A percentile compares a stretch with the other conserved stretches of the same genome.
These are phyloP conservation scores for Perkinsus chesapeaki DNA, from an alignment of 169 alveolate species.

Conservation along the genomic window DNA sequence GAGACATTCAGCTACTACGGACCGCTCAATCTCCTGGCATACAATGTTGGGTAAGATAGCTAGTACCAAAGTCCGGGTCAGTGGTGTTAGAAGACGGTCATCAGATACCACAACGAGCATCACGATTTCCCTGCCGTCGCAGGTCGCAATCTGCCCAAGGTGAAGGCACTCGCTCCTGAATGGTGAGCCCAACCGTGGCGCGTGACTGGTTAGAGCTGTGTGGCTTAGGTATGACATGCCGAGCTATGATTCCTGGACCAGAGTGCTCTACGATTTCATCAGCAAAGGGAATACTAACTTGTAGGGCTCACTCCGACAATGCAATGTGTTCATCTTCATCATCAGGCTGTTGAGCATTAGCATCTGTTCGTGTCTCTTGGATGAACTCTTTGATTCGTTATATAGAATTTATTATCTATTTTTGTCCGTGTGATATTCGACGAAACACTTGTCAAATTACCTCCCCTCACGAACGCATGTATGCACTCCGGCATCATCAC, in stretches of 20 bases:
- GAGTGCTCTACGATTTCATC: constrained; percentile 16
- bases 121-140: constrained; percentile 62
- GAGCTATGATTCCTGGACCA: constrained; percentile 9
- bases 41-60: constrained; percentile 44
- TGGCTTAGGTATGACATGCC: constrained; percentile 34
- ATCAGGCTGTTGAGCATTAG: too few relatives aligned
- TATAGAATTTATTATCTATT: too few relatives aligned
- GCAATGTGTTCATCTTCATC: background rate
- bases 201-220: constrained; percentile 43
- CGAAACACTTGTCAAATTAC: too few relatives aligned
- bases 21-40: constrained; percentile 45
- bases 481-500: too few relatives aligned
- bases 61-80: background rate
- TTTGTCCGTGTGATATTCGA: too few relatives aligned
- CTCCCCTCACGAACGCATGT: too few relatives aligned
- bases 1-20: constrained; percentile 66
- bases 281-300: background rate
- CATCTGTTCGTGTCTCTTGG: too few relatives aligned
- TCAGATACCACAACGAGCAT: constrained; percentile 61
- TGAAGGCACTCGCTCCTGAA: background rate
- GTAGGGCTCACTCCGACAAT: too few relatives aligned
- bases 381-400: background rate
- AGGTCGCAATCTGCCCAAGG: constrained; percentile 43
- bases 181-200: background rate
- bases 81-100: background rate